Percentiles rank a stretch among this genome's conserved stretches.
phyloP scores from a whole-genome alignment of 2,329 filamentous ascomycete genomes.

The Aureobasidium sp. region DNA sequence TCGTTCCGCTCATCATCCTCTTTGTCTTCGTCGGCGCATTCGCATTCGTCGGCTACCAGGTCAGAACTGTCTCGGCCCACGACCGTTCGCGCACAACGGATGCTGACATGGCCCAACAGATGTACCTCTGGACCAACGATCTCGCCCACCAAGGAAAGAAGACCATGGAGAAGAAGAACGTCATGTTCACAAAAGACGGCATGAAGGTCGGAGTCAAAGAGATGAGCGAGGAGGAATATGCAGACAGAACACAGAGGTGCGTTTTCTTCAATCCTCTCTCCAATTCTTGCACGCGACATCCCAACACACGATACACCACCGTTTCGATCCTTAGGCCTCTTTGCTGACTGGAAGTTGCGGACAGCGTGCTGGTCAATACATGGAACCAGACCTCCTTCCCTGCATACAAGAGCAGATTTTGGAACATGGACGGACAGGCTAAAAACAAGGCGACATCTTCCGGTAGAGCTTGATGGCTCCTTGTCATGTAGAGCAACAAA shows the following conservation, averaged over 20 bases:
- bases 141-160: constrained; percentile 59
- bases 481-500: not conserved
- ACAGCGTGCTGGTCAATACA: constrained; percentile 42
- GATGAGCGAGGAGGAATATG: constrained; percentile 60
- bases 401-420: constrained; percentile 30
- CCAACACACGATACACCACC: not conserved
- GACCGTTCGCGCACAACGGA: not conserved
- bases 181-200: constrained; percentile 69
- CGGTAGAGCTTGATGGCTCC: not conserved
- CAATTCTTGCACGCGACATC: not conserved
- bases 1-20: constrained; percentile 61
- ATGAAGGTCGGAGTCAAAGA: constrained; percentile 63
- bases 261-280: not conserved
- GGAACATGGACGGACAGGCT: constrained; percentile 20
- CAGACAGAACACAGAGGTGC: constrained; percentile 61
- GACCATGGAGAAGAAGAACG: constrained; percentile 68
- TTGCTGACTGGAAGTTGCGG: not conserved
- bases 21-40: constrained; percentile 50
- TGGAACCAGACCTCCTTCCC: constrained; percentile 38
- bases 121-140: constrained; percentile 61
- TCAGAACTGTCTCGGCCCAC: constrained; percentile 18
- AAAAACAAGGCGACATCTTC: constrained; percentile 10
- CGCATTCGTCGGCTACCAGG: constrained; percentile 62
- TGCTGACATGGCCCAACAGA: constrained; percentile 25
- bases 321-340: not conserved